Conservation (phyloP, 352 stramenopile species). For the Phytophthora aleatoria region DNA sequence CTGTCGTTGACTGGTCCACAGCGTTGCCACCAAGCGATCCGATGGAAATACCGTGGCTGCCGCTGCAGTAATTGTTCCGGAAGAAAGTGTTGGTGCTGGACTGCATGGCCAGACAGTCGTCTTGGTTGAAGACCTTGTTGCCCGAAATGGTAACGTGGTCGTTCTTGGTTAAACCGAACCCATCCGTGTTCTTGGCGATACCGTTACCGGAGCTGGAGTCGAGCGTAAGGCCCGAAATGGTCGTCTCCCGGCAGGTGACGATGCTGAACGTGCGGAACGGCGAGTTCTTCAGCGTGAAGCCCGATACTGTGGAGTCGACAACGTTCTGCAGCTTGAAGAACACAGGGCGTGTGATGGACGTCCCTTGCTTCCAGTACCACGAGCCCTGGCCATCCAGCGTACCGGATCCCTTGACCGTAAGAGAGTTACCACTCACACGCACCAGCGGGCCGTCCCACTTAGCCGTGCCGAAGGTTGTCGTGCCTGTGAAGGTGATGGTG, state of each 20-base stretch:
- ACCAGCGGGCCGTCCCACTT: conserved; percentile 41
- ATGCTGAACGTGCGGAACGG: conserved; percentile 34
- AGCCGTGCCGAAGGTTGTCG: conserved; percentile 37
- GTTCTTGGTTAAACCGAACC: conserved; percentile 34
- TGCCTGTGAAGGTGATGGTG: conserved; percentile 39
- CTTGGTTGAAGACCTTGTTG: conserved; percentile 42
- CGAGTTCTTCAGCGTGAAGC: conserved; percentile 44
- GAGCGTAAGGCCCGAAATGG: conserved; percentile 24
- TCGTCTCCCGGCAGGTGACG: conserved; percentile 26
- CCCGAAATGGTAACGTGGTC: conserved; percentile 30
- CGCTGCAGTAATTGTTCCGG: conserved; percentile 21
- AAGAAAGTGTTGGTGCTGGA: conserved; percentile 26
- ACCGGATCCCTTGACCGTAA: conserved; percentile 38
- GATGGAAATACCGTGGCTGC: conserved; percentile 33
- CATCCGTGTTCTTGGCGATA: conserved; percentile 25
- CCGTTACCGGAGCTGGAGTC: conserved; percentile 20
- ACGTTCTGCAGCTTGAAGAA: conserved; percentile 41
- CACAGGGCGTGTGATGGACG: conserved; percentile 32
- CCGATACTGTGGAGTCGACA: conserved; percentile 28
- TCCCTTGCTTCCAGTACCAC: conserved; percentile 45
- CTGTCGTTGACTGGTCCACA: conserved; percentile 21
- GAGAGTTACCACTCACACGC: conserved; percentile 26
- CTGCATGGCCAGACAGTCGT: conserved; percentile 28
- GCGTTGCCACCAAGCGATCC: conserved; percentile 20
- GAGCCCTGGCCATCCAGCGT: conserved; percentile 41